Base-by-base conservation (phyloP, 2,329 filamentous ascomycete species). In the Botrytis medusae region DNA sequence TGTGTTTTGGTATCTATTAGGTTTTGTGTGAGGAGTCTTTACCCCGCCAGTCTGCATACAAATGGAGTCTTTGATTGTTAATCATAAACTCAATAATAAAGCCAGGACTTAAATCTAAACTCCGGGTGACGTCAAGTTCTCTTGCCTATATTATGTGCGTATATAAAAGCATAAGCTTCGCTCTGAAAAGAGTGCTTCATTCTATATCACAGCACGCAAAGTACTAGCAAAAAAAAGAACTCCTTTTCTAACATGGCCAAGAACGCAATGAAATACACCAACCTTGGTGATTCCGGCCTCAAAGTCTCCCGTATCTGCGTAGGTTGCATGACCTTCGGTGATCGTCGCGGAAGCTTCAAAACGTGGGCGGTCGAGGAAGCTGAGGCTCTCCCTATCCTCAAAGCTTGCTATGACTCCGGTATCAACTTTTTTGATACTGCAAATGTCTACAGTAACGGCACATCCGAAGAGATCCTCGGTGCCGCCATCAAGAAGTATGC, bases 401-500 rank as follows among this genome's bases (percentile, higher is more conserved):
- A 88, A 79, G 84, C 86, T 57, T 86, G 86, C 18, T 78, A 73
- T 68, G 84, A 88, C 62, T 78, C 80, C n/a, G 87, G 87, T 12
- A 83, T 89, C 74, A 88, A 87, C 74, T 87, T 86, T 22, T 87
- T 83, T 83, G 85, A 86, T 77, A 83, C 78, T 80, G 86, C 77
- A 20, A 76, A 78, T 37, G 70, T 84, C 16, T 90, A 89, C 81
- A 87, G 85, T 69, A 88, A 88, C 73, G 87, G 87, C 32, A 81
- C 80, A 1, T 87, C 85, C 2, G 76, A 77, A 68, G 68, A 74
- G 42, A 77, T 77, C 42, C 69, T 77, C 29, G 76, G 76, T 40
- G 91, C 90, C 80, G 90, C 91, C 2, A 83, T 93, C 74, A 87
- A 87, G 77, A 84, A 89, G 74, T 92, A 88, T 84, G 83, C 85